Conservation (phyloP, 768 basidiomycete species). For the Lepiota venenata region DNA sequence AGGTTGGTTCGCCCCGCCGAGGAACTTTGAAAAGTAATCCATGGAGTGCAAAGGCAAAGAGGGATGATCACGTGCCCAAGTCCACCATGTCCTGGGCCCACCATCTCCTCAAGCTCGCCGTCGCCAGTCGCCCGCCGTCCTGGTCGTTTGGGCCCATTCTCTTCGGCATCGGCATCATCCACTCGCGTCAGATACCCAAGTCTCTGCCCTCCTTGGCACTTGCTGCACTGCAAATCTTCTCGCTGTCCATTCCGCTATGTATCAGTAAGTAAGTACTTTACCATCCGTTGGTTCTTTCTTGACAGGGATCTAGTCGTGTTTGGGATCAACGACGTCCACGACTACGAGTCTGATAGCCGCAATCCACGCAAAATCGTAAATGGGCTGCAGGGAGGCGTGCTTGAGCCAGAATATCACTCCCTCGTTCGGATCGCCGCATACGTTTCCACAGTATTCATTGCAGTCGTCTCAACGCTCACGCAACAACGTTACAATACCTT, state of each 20-base stretch:
- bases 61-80: background rate
- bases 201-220: background rate
- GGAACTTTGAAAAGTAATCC: slow-evolving; percentile 88
- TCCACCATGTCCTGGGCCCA: background rate
- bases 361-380: slow-evolving; percentile 15
- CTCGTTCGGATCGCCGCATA: slow-evolving; percentile 12
- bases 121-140: slow-evolving; percentile 11
- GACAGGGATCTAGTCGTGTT: slow-evolving; percentile 11
- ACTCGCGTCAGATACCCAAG: slow-evolving; percentile 8
- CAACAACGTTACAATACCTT: slow-evolving; percentile 11
- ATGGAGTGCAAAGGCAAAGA: slow-evolving; percentile 32
- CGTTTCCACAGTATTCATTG: slow-evolving; percentile 13
- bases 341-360: slow-evolving; percentile 15
- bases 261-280: slow-evolving; percentile 8
- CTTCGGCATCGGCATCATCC: slow-evolving; percentile 11
- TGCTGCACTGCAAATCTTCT: slow-evolving; percentile 6
- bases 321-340: slow-evolving; percentile 17
- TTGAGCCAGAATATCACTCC: slow-evolving; percentile 10
- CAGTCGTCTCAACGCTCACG: slow-evolving; percentile 7
- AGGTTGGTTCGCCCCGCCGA: slow-evolving; percentile 43
- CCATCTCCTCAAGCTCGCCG: background rate
- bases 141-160: slow-evolving; percentile 14
- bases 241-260: slow-evolving; percentile 7
- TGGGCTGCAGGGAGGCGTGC: slow-evolving; percentile 13
- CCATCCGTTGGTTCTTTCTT: background rate